A percentile compares a stretch with the other conserved stretches of the same genome.
These are phyloP conservation scores for Hordeum vulgare DNA, from an alignment of 176 grass and related monocot species.

Conservation along the genomic window MorexV3_pseudomolecules_assembly NC_058522.1:565065693-565066192, in stretches of 20 bases:
- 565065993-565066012: no score
- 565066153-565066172: background rate
- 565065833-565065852: background rate
- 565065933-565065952: no score
- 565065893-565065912: no score
- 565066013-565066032: no score
- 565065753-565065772: constrained; percentile 4
- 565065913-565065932: no score
- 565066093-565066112: background rate
- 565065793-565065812: background rate
- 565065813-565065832: background rate
- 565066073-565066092: background rate
- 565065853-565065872: background rate
- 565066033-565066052: no score
- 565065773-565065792: background rate
- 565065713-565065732: background rate
- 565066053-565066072: background rate
- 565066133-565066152: background rate
- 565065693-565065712: constrained; percentile 19
- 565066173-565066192: background rate
- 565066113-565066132: background rate
- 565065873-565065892: background rate
- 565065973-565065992: no score
- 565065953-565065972: no score
- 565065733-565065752: background rate